Evolutionary conservation across 495 filamentous ascomycete species (phyloP), one percentile per base, ranked within the genome.

Genomic region (Neohortaea acidophila): DNA sequence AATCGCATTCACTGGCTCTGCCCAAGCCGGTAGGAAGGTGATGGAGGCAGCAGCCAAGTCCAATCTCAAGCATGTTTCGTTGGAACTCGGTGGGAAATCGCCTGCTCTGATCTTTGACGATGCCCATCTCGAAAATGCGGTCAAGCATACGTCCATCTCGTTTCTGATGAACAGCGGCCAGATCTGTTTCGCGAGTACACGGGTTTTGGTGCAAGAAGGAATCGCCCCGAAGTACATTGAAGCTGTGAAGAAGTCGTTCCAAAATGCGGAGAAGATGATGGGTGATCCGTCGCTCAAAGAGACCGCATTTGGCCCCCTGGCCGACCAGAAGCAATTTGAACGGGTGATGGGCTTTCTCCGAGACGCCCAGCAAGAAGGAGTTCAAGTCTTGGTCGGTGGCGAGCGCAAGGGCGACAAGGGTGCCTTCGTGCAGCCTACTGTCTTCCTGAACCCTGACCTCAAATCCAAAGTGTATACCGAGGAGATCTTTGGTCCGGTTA

Each of bases 401-500:
- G 27, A 30, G 12, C 44, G 47, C 2, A 44, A 50, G 23, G 53
- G 53, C 28, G 40, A 45, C 7, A 49, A 56, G 20, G 65, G 64
- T 0, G 63, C 52, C 39, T 68, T 59, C 39, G 56, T 69, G 20
- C 40, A 62, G 44, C 66, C 65, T 6, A 63, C 65, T 26, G 34
- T 70, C 14, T 65, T 69, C 47, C 45, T 63, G 2, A 61, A 64
- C 29, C 59, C 62, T 6, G 45, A 49, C 21, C 50, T 59, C 7
- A 56, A 64, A 47, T 55, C 55, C 12, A 54, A 63, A 27, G 60
- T 70, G 22, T 60, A 59, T 47, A 62, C 53, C 13, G 58, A 67
- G 18, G 69, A 73, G 48, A 68, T 70, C 22, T 72, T 73, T 42
- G 68, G 68, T 0, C 67, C 68, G 0, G 65, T 72, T 3, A 57